Evolutionary conservation across 768 basidiomycete species (phyloP), one percentile per base, ranked within the genome.

Genomic region (Amanita phalloides): DNA sequence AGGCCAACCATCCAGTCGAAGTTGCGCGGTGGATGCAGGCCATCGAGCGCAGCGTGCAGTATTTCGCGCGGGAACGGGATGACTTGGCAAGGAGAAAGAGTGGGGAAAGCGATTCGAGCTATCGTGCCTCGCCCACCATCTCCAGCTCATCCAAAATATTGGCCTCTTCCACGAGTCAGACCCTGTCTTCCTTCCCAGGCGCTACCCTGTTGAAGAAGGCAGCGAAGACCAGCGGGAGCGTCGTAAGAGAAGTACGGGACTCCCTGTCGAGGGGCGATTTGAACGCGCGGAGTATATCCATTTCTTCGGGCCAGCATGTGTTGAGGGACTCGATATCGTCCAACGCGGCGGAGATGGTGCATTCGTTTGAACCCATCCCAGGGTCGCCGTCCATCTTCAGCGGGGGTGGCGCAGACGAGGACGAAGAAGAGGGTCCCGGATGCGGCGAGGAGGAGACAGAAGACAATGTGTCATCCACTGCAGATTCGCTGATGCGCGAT

Each of bases 1-100:
- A 83, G 52, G 86, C 86, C 0, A 87, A 82, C 55, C 91, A 96
- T 59, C 90, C 86, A 0, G 89, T 88, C 4, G 94, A 97, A 65
- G 90, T 90, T 4, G 75, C 84, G 3, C 76, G 93, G 9, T 97
- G 94, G 94, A 79, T 81, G 1, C 80, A 85, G 53, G 86, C 84
- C 0, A 76, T 97, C 44, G 66, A 68, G 14, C 78, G 77, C 61
- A 84, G 81, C 55, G 84, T 92, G 53, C 87, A 91, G 30, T 84
- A 81, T 74, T 76, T 73, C 45, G 75, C 74, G 51, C 70, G 44
- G n/a, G 28, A 53, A 38, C n/a, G 49, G 62, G 45, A 54, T 56
- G 56, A 55, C 26, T 53, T 49, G 13, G 55, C 53, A 20, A 58
- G 60, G 35, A 65, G 77, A 35, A 61, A 57, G 53, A 79, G 78